A percentile compares a stretch with the other conserved stretches of the same genome.
phyloP scores from a whole-genome alignment of 352 stramenopile species.

The Phytophthora fragariaefolia region DNA sequence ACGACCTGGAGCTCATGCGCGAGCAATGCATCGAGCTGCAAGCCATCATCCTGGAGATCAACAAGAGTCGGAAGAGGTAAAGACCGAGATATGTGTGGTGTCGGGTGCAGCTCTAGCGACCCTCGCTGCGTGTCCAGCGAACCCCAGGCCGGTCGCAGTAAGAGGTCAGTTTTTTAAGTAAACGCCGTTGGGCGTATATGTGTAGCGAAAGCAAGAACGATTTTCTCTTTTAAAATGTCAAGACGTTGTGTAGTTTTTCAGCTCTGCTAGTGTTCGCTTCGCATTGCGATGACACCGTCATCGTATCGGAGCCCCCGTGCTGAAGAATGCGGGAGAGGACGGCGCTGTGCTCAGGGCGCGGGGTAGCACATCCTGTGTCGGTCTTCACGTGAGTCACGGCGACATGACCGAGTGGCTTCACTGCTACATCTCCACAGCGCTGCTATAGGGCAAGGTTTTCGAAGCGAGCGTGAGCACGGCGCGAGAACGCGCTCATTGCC shows the following conservation, averaged over 20 bases:
- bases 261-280: too few species aligned
- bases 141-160: conserved; percentile 5
- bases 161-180: conserved; percentile 38
- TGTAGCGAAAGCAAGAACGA: conserved; percentile 36
- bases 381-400: conserved; percentile 30
- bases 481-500: conserved; percentile 22
- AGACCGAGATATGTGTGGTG: conserved; percentile 9
- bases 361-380: not conserved
- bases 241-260: conserved; percentile 25
- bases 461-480: conserved; percentile 9
- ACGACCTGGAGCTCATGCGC: conserved; percentile 89
- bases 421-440: conserved; percentile 20
- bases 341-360: not conserved
- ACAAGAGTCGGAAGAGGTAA: conserved; percentile 89
- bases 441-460: conserved; percentile 21
- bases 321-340: conserved; percentile 21
- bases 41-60: conserved; percentile 90
- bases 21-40: conserved; percentile 90
- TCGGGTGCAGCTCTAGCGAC: conserved; percentile 19
- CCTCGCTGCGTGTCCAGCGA: conserved; percentile 17
- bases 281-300: too few species aligned
- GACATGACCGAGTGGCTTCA: conserved; percentile 21
- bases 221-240: conserved; percentile 39
- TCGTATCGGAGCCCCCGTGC: not conserved
- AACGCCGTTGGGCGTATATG: conserved; percentile 42